Evolutionary conservation across 441 rosid genomes (phyloP).

Genomic region (Adansonia madagascariensis): DNA sequence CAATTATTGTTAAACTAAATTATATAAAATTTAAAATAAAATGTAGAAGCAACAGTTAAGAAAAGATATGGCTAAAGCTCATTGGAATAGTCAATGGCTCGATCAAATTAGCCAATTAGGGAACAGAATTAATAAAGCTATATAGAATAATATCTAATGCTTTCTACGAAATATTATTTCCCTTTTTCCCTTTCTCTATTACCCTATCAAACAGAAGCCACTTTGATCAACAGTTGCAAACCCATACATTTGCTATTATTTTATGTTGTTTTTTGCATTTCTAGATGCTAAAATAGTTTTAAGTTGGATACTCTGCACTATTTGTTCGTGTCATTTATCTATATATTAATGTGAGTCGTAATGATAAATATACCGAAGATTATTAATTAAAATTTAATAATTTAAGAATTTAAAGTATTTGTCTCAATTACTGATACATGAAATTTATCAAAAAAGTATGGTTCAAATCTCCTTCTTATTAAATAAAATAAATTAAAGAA

Average conservation of each 20-base stretch:
- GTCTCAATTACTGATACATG: no score
- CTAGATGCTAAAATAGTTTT: background rate
- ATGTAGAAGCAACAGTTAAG: background rate
- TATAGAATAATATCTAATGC: constrained; percentile 10
- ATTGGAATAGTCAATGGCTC: constrained; percentile 9
- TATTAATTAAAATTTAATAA: no score
- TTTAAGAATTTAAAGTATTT: no score
- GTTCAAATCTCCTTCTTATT: no score
- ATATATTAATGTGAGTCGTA: no score
- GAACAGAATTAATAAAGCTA: constrained; percentile 11
- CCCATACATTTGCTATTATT: background rate
- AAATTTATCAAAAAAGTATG: no score
- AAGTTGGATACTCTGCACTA: background rate
- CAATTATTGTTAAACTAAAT: background rate
- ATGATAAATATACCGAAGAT: no score
- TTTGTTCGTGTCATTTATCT: no score
- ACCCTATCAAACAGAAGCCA: background rate
- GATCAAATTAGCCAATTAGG: constrained; percentile 10
- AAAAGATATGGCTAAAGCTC: background rate
- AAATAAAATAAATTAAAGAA: no score
- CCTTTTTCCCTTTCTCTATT: background rate
- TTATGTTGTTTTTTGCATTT: background rate
- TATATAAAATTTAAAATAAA: background rate
- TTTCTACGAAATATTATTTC: background rate
- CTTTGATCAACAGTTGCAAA: background rate